These are phyloP conservation scores for Dovyalis caffra DNA, from an alignment of 345 rosid genomes.

Conservation along the genomic window DNA sequence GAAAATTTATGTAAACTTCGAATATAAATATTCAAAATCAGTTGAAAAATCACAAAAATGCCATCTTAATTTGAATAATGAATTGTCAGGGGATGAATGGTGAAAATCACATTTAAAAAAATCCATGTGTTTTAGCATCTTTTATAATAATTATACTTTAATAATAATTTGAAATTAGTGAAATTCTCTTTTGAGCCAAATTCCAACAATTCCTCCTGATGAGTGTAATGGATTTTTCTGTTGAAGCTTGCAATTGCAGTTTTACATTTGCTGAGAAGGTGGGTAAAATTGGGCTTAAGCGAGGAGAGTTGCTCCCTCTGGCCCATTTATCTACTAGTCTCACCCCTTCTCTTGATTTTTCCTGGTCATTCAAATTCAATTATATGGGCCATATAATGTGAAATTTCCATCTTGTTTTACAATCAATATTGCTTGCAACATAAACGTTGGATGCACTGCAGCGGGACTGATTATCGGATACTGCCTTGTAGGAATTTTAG, in stretches of 20 bases:
- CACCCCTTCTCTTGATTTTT: constrained; percentile 11
- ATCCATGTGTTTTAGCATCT: too few relatives aligned
- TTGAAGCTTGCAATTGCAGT: constrained; percentile 43
- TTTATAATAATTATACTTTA: too few relatives aligned
- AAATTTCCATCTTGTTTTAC: not conserved
- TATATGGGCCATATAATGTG: not conserved
- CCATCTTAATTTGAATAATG: too few relatives aligned
- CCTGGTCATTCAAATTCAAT: not conserved
- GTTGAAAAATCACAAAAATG: too few relatives aligned
- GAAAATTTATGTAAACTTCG: too few relatives aligned
- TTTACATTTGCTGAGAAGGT: constrained; percentile 36
- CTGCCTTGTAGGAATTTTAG: constrained; percentile 53
- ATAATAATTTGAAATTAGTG: not conserved
- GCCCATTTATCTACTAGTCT: constrained; percentile 19
- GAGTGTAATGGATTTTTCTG: constrained; percentile 51
- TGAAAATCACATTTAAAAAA: too few relatives aligned
- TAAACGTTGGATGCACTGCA: not conserved
- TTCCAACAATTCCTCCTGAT: constrained; percentile 18
- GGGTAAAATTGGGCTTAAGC: constrained; percentile 26
- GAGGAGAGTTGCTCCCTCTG: constrained; percentile 33
- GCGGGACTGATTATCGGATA: constrained; percentile 7
- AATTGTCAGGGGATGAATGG: too few relatives aligned
- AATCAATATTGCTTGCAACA: not conserved
- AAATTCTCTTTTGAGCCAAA: constrained; percentile 10
- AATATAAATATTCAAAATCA: too few relatives aligned